Evolutionary conservation across 805 yeast species (phyloP), one percentile per base, ranked within the genome.

Genomic region (Candida gorgasii): DNA sequence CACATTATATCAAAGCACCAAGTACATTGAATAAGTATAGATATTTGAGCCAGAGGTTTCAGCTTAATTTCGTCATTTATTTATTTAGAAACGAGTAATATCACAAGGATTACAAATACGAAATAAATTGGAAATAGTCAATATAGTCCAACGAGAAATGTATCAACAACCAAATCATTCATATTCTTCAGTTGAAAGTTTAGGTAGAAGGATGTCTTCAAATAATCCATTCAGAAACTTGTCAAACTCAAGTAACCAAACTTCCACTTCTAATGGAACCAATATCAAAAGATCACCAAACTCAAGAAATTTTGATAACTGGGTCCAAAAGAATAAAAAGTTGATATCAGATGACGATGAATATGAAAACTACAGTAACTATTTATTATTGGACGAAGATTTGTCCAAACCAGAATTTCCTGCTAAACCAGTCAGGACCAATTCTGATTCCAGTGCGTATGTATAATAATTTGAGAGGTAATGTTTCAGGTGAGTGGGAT

Each of bases 171-270:
- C 67, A 18, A 64, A 63, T 37, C 59, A 57, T 32, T 56, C 63
- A 43, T 58, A 59, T 50, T 53, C 59, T 24, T 67, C 73, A 11
- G 47, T 59, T 16, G 69, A 65, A 35, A 62, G 69, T 33, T 50
- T 63, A 31, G 28, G 37, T 4, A 59, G 77, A 51, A 58, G 80
- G 48, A 62, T 81, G 40, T 82, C 89, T 5, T 69, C 81, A 2
- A 82, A 82, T 58, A 85, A 85, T 52, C 92, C 92, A n/a, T 85
- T 85, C 61, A 74, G 92, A 55, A 42, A 35, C 14, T 35, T 43
- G 15, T 46, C 54, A 6, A 38, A 57, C n/a, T 59, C 64, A 23
- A 39, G 55, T 22, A 48, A 45, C 28, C 57, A 36, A n/a, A 18
- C 9, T 9, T 6, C 23, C 4, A 30, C 20, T 15, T 19, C 11